Base-by-base conservation (phyloP, 108 stramenopile genomes). In the Skeletonema tropicum region DNA sequence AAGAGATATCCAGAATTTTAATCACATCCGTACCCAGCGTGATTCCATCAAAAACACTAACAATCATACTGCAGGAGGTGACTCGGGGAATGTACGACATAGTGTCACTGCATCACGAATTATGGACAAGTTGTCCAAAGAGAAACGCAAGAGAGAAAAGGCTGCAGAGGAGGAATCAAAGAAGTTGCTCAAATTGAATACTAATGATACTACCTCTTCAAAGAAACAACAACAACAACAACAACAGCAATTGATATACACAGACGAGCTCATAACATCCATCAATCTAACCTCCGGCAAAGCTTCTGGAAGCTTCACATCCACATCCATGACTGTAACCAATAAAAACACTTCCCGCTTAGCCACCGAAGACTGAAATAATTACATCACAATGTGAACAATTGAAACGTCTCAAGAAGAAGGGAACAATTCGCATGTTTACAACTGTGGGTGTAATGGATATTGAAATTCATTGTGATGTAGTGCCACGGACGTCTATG, bases 391-490 rank as follows among this genome's bases (percentile, higher is more conserved):
- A 94, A 45, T 97, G 88, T 61, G 75, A 80, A 31, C 77, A 84
- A 15, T 78, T 97, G 64, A 73, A 88, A 52, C 49, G 67, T 1
- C 74, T 93, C 11, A 88, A 88, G 39, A 90, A 91, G 73, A 99
- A 99, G 84, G 97, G 96, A 13, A 94, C 93, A 55, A 97, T 96
- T 0, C 87, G 88, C 48, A 77, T 98, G 42, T 81, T 83, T 55
- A 96, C 96, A 9, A 92, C 85, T 19, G 58, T 86, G 61, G 98
- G 96, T n/a, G 85, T 92, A 42, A 76, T 99, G 66, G 88, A 97
- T 48, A 61, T 98, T 9, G 97, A 99, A 83, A 57, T 99, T 29
- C 96, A 97, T 78, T 92, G 90, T 74, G 95, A 99, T 65, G 92
- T 97, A 61, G 94, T 74, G n/a, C 97, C 97, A 12, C 65, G 89